A percentile compares a stretch with the other conserved stretches of the same genome.
These are phyloP conservation scores for Aspergillus niger DNA, from an alignment of 2,329 filamentous ascomycete species.

Conservation along the genomic window DNA sequence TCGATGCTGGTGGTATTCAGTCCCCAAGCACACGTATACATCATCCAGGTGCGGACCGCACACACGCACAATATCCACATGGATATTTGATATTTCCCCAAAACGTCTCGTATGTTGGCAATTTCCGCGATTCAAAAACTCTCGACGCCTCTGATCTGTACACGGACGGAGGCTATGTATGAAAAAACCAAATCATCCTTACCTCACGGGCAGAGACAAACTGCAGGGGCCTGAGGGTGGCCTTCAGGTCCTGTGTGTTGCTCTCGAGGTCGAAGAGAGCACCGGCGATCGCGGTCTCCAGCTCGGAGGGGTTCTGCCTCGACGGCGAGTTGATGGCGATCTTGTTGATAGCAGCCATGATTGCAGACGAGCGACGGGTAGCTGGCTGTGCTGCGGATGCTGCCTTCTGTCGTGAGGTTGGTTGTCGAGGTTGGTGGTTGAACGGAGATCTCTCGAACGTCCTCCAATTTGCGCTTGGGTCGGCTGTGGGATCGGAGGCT, in stretches of 20 bases:
- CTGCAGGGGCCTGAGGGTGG: slow-evolving; percentile 93
- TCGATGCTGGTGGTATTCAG: not conserved
- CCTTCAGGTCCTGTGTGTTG: slow-evolving; percentile 98
- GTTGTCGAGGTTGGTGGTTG: slow-evolving; percentile 35
- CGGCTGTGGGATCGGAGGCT: slow-evolving; percentile 31
- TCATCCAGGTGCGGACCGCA: not conserved
- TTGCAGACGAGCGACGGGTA: slow-evolving; percentile 49
- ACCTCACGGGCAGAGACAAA: slow-evolving; percentile 99
- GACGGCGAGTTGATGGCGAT: slow-evolving; percentile 97
- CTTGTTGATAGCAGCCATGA: slow-evolving; percentile 88
- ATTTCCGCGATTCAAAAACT: not conserved
- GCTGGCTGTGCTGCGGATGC: slow-evolving; percentile 39
- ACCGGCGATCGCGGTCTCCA: slow-evolving; percentile 94
- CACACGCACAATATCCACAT: not conserved
- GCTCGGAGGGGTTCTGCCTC: slow-evolving; percentile 92
- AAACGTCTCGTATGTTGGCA: not conserved
- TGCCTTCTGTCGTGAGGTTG: slow-evolving; percentile 32
- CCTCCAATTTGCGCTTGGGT: slow-evolving; percentile 22
- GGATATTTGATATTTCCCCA: not conserved
- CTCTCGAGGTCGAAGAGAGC: slow-evolving; percentile 99
- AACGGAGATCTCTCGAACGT: slow-evolving; percentile 21
- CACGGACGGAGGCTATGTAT: not conserved
- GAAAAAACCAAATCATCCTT: slow-evolving; percentile 51
- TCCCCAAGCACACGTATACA: not conserved
- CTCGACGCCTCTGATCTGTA: not conserved